Base-by-base conservation (phyloP, 139 green algal species). In the Pleodorina starrii region DNA sequence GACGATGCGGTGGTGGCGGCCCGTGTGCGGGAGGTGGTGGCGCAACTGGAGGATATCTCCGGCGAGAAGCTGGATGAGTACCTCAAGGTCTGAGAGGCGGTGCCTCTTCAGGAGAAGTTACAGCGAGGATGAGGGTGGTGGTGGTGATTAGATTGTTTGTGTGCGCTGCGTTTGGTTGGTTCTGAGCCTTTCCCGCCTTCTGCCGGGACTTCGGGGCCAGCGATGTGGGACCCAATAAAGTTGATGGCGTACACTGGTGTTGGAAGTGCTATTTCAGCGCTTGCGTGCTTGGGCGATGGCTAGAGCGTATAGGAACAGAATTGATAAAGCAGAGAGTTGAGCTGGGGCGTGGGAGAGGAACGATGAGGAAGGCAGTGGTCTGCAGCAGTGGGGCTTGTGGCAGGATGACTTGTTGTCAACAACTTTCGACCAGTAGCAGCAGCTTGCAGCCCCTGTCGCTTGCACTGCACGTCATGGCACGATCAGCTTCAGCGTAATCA, bases 61-160 rank as follows among this genome's bases (percentile, higher is more conserved):
- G 97, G 97, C 19, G 97, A 99, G 93, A 93, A 94, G 81, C 88
- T 99, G 81, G 93, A 96, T 42, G 84, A 97, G 74, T 99, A 99
- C 85, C 85, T 99, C 29, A 96, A 93, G 79, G 81, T 88, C 9
- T 88, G 29, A 88, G 60, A 57, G 59, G 21, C 59, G 59, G 16
- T 11, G 59, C 59, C 59, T n/a, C 59, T 57, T 57, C 48, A n/a
- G n/a, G n/a, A n/a, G n/a, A n/a, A n/a, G n/a, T n/a, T n/a, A n/a
- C n/a, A n/a, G n/a, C n/a, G n/a, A n/a, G n/a, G n/a, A n/a, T n/a
- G 17, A 60, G 17, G 14, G 14, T 60, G 51, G 51, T 14, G 51
- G 51, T 60, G 51, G 17, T 27, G 17, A 60, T 60, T 17, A 60
- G 51, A 60, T 17, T 17, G 51, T 60, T 27, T 14, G 51, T 27